Conservation (phyloP, 2,329 filamentous ascomycete species). For the Elsinoe arachidis region DNA sequence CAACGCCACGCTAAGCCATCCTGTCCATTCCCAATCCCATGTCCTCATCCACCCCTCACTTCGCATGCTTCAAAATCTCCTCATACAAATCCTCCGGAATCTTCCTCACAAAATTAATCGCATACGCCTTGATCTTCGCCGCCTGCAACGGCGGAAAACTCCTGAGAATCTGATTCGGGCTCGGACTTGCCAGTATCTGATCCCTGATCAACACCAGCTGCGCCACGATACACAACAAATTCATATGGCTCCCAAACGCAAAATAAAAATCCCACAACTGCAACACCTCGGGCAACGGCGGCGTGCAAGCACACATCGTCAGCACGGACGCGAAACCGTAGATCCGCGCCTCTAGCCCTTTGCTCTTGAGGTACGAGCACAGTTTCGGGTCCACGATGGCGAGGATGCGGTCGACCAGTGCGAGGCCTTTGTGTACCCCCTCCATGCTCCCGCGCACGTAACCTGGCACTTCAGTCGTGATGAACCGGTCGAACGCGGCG, state of each 20-base stretch:
- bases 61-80: constrained; percentile 81
- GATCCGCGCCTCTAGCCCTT: constrained; percentile 83
- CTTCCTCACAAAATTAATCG: constrained; percentile 77
- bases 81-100: constrained; percentile 86
- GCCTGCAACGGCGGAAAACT: constrained; percentile 79
- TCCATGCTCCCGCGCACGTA: constrained; percentile 97
- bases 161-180: constrained; percentile 84
- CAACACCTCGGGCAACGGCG: constrained; percentile 85
- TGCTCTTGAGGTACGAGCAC: constrained; percentile 71
- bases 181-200: constrained; percentile 72
- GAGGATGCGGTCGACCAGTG: constrained; percentile 83
- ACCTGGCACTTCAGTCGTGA: constrained; percentile 80
- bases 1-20: constrained; percentile 1
- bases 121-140: constrained; percentile 69
- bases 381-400: constrained; percentile 86
- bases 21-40: not conserved
- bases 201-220: constrained; percentile 84
- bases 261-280: constrained; percentile 96
- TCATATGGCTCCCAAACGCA: constrained; percentile 88
- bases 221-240: constrained; percentile 92
- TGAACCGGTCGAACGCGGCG: constrained; percentile 76
- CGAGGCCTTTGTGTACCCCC: constrained; percentile 85
- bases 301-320: constrained; percentile 91
- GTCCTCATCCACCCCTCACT: constrained; percentile 47
- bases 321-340: constrained; percentile 95